phyloP scores from a whole-genome alignment of 1,139 yeast species.

The Yamadazyma dendronema region DNA sequence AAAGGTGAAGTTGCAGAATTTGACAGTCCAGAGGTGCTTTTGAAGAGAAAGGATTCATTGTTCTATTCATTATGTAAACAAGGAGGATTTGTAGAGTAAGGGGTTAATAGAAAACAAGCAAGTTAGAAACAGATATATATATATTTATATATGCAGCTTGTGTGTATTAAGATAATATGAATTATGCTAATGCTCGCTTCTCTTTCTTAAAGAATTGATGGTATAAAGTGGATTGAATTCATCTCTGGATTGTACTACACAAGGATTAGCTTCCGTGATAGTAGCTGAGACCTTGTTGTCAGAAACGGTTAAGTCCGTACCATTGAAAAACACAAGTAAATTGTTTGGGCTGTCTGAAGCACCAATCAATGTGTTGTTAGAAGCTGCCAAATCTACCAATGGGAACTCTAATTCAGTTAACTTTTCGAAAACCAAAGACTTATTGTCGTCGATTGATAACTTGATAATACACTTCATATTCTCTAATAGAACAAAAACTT shows the following conservation, averaged over 20 bases:
- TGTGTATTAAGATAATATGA: not conserved
- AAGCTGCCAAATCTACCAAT: constrained; percentile 26
- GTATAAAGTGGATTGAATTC: constrained; percentile 66
- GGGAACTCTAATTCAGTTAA: constrained; percentile 24
- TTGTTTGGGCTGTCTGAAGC: constrained; percentile 36
- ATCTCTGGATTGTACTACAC: constrained; percentile 34
- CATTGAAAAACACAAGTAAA: constrained; percentile 23
- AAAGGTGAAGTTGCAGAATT: constrained; percentile 85
- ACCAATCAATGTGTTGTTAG: constrained; percentile 33
- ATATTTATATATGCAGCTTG: constrained; percentile 1
- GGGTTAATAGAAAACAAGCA: not conserved
- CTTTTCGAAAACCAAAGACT: constrained; percentile 23
- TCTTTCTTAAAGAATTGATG: constrained; percentile 66
- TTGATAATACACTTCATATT: constrained; percentile 53
- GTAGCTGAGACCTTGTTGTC: constrained; percentile 11
- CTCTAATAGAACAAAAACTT: constrained; percentile 50
- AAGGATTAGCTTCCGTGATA: constrained; percentile 25
- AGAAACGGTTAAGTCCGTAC: constrained; percentile 7
- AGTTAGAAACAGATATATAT: not conserved
- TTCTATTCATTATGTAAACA: constrained; percentile 79
- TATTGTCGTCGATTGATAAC: constrained; percentile 30
- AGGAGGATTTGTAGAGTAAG: constrained; percentile 48
- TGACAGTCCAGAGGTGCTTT: constrained; percentile 71
- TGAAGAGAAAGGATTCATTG: constrained; percentile 64
- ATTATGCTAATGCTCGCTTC: constrained; percentile 62